Evolutionary conservation across 192 early-diverging fungal genomes (phyloP).

Genomic region (Blastocladiella britannica): DNA sequence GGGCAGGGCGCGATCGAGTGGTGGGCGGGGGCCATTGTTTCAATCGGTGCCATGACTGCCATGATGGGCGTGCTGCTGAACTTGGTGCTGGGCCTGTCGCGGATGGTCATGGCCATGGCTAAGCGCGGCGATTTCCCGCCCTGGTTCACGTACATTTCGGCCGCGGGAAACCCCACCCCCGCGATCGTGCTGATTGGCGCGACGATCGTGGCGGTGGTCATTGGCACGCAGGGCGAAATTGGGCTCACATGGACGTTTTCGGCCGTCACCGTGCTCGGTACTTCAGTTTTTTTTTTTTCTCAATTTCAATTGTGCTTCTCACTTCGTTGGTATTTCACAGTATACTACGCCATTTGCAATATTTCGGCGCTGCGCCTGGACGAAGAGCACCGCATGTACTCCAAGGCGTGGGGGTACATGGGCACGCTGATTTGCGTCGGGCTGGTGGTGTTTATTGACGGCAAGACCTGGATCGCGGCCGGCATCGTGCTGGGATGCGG

Average conservation of each 20-base stretch:
- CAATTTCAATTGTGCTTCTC: too few species aligned
- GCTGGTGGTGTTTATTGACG: background rate
- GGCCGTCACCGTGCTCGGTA: background rate
- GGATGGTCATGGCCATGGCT: background rate
- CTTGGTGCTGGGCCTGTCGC: background rate
- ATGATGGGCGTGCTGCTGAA: background rate
- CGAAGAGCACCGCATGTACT: background rate
- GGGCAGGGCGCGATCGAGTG: background rate
- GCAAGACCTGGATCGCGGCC: background rate
- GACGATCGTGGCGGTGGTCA: background rate
- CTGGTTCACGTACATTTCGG: background rate
- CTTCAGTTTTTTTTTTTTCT: too few species aligned
- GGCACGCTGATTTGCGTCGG: background rate
- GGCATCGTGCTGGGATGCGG: background rate
- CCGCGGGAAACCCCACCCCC: background rate
- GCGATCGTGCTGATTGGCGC: background rate
- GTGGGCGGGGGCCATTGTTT: background rate
- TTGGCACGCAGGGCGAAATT: background rate
- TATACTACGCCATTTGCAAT: background rate
- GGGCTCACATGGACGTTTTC: background rate
- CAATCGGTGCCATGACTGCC: background rate
- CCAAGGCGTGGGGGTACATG: background rate
- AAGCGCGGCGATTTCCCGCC: background rate
- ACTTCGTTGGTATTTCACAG: too few species aligned
- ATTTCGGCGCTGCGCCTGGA: background rate